Conservation (phyloP, 257 asterid species). For the Eucommia ulmoides region DNA sequence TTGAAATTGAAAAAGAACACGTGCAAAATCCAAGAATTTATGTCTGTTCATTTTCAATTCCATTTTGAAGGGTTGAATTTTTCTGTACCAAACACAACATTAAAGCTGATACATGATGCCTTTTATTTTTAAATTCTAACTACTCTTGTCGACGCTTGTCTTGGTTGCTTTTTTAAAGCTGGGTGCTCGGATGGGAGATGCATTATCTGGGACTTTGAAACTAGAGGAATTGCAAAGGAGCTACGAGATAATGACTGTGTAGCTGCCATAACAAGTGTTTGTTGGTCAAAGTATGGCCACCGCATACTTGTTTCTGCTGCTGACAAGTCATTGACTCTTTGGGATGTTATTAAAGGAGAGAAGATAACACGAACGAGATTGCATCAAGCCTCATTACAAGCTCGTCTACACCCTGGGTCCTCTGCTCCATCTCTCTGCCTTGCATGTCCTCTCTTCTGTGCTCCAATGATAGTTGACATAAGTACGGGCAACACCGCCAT, state of each 20-base stretch:
- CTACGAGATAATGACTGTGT: constrained; percentile 56
- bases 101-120: no score
- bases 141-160: constrained; percentile 4
- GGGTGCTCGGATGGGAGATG: constrained; percentile 93
- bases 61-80: no score
- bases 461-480: constrained; percentile 70
- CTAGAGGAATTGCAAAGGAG: constrained; percentile 71
- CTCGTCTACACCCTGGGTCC: constrained; percentile 76
- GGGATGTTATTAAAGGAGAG: constrained; percentile 86
- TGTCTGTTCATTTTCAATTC: no score
- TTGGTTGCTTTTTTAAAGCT: no score
- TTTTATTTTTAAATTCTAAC: background rate
- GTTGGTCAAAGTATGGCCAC: constrained; percentile 88
- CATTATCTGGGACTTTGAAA: constrained; percentile 87
- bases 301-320: constrained; percentile 76
- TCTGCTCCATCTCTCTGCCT: constrained; percentile 67
- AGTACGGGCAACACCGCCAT: constrained; percentile 29
- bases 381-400: constrained; percentile 68
- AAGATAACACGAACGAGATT: constrained; percentile 48
- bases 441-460: constrained; percentile 80
- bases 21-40: no score
- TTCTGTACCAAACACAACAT: no score
- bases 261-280: constrained; percentile 74
- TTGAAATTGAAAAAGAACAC: no score
- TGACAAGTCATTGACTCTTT: constrained; percentile 75